Conservation (phyloP, 176 grass and related monocot genomes). For the Aegilops umbellulata region DNA sequence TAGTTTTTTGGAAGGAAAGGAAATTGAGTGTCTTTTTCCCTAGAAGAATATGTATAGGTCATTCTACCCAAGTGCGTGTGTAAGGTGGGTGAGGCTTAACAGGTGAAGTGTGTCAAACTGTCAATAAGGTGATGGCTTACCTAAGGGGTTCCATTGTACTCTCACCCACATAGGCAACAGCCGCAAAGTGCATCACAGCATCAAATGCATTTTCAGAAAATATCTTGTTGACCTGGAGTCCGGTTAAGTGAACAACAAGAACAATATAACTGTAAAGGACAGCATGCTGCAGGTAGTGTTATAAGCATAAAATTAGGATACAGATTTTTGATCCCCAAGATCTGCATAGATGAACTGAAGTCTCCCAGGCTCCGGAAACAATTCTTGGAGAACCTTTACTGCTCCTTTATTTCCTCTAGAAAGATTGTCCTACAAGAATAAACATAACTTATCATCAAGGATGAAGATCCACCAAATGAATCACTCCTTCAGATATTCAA, state of each 20-base stretch:
- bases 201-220: conserved; percentile 83
- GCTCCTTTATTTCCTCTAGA: conserved; percentile 82
- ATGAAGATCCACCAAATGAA: conserved; percentile 9
- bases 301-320: conserved; percentile 54
- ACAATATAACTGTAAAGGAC: neutral
- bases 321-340: conserved; percentile 67
- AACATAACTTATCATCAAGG: conserved; percentile 6
- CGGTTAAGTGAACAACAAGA: conserved; percentile 41
- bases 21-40: neutral
- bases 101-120: conserved; percentile 3
- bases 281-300: neutral
- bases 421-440: conserved; percentile 62
- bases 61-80: neutral
- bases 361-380: conserved; percentile 71
- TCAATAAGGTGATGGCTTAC: conserved; percentile 27
- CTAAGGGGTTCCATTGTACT: conserved; percentile 74
- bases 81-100: conserved; percentile 4
- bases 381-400: conserved; percentile 61
- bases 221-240: conserved; percentile 61
- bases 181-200: conserved; percentile 83
- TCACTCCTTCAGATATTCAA: conserved; percentile 12
- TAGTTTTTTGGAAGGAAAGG: neutral
- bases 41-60: neutral
- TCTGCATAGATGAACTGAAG: conserved; percentile 82
- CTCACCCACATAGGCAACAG: conserved; percentile 86